Conservation (phyloP, 208 protist species). For the Trypanosoma avium region DNA sequence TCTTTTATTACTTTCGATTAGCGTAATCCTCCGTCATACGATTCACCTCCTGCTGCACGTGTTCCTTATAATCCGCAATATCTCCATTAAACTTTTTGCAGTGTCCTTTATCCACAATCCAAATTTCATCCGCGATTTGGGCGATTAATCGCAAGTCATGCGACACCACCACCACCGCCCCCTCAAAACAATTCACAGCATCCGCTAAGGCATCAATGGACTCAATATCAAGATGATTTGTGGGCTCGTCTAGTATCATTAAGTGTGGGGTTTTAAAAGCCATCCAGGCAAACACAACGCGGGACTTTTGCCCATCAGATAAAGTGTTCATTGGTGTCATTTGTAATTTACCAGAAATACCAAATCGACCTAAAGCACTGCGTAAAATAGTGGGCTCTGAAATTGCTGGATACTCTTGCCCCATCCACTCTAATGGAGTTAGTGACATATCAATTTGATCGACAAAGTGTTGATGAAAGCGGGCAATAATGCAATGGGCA, state of each 20-base stretch:
- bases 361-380: conserved; percentile 93
- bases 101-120: conserved; percentile 93
- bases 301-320: conserved; percentile 96
- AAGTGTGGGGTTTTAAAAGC: conserved; percentile 94
- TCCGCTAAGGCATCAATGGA: conserved; percentile 95
- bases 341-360: conserved; percentile 89
- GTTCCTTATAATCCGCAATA: conserved; percentile 93
- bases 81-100: conserved; percentile 86
- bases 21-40: conserved; percentile 82
- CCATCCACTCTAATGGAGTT: conserved; percentile 95
- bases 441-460: conserved; percentile 94
- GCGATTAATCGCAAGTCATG: conserved; percentile 97
- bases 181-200: conserved; percentile 92
- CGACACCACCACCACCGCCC: conserved; percentile 95
- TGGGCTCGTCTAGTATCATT: conserved; percentile 97
- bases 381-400: conserved; percentile 89
- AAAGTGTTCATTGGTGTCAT: conserved; percentile 93
- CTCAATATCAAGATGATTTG: conserved; percentile 98
- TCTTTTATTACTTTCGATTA: conserved; percentile 24
- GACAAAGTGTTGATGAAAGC: conserved; percentile 96
- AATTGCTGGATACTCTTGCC: conserved; percentile 88
- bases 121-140: conserved; percentile 95
- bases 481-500: conserved; percentile 92
- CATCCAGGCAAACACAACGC: conserved; percentile 96
- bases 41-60: conserved; percentile 81